Evolutionary conservation across 2,329 filamentous ascomycete species (phyloP).

Genomic region (Colletotrichum sp.): DNA sequence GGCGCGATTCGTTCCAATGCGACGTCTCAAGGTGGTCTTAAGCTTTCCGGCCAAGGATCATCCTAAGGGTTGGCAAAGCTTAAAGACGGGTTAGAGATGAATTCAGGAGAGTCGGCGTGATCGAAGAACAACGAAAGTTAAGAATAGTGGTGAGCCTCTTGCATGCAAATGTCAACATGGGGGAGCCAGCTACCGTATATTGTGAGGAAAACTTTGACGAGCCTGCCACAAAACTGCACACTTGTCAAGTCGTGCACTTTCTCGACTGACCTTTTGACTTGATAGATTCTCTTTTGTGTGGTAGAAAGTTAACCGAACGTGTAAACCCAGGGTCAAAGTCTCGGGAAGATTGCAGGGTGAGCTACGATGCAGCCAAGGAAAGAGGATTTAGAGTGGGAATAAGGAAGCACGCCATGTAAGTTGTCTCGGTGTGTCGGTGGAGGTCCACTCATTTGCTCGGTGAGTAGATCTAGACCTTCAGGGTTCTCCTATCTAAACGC

Average conservation of each 20-base stretch:
- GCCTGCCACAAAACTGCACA: not conserved
- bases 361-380: not conserved
- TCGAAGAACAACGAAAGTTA: not conserved
- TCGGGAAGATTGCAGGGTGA: not conserved
- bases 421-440: not conserved
- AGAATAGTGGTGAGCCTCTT: not conserved
- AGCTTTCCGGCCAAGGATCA: conserved; percentile 3
- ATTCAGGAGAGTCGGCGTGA: not conserved
- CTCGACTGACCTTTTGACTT: fast-evolving
- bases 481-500: not conserved
- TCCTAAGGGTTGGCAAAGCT: not conserved
- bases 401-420: not conserved
- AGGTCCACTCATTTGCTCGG: not conserved
- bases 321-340: not conserved
- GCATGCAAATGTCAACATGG: not conserved
- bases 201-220: not conserved
- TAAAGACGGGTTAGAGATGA: not conserved
- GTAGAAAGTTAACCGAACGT: not conserved
- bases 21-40: not conserved
- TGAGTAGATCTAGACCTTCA: not conserved
- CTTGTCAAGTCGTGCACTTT: not conserved
- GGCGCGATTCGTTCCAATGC: not conserved
- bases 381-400: not conserved
- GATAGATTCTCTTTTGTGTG: not conserved
- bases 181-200: not conserved